Base-by-base conservation (phyloP, 306 rosid species). In the Vachellia collinsii region DNA sequence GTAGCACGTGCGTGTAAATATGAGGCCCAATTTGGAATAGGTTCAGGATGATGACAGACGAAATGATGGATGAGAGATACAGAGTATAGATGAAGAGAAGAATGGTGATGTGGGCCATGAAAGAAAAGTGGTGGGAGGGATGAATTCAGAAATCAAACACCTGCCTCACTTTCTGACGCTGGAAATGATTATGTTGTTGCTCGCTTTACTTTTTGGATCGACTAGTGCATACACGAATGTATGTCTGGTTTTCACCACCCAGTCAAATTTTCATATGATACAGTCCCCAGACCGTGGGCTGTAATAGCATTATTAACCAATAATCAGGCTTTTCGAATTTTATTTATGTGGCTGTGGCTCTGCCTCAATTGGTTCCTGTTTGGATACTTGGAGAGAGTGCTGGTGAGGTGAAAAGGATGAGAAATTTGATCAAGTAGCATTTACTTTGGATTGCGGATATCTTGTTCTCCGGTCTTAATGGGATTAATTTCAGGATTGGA, bases 131-230 rank as follows among this genome's bases (percentile, higher is more conserved):
- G 85, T 78, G 75, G 83, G 70, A 83, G 82, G 82, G 72, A 81
- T 82, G 81, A 85, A 68, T 83, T 85, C 83, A 76, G 85, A 82
- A 79, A 76, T n/a, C n/a, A n/a, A 76, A 75, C 78, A 80, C 75
- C 56, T 76, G 79, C 80, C 75, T 84, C 72, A 81, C 88, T 85
- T 87, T 89, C 91, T 82, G 42, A 51, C 44, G n/a, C 44, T 62
- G 11, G 82, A 85, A 74, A 87, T 89, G 86, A 89, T 89, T 71
- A 81, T 87, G 91, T 87, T 87, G 56, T 87, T 50, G 65, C 43
- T 77, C 64, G 53, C 88, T 81, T 88, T 78, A 44, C 36, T 29
- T 12, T 25, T 25, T 62, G 8, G 23, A 36, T 25, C 19, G 8
- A 54, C 7, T 62, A 1, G 41, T 3, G 3, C n/a, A 16, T n/a